A percentile compares a stretch with the other conserved stretches of the same genome.
These are phyloP conservation scores for Stagonosporopsis vannaccii DNA, from an alignment of 2,329 filamentous ascomycete genomes.

Conservation along the genomic window DNA sequence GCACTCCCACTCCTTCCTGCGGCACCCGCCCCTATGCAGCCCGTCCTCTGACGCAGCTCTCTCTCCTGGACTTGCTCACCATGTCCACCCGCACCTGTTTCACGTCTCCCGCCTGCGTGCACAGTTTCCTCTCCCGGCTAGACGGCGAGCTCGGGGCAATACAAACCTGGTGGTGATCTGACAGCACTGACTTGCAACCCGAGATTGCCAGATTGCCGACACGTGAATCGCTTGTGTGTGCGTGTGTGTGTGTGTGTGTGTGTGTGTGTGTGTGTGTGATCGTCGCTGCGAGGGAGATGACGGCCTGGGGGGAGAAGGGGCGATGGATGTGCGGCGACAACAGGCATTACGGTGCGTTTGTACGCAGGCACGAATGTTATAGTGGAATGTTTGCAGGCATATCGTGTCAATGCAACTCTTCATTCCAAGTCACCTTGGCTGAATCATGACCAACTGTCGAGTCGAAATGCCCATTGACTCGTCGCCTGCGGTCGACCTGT, in stretches of 20 bases:
- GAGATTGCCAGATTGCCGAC: conserved; percentile 20
- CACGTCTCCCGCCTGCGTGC: conserved; percentile 2
- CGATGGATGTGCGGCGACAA: too few relatives aligned
- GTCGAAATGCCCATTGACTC: background rate
- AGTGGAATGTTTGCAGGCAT: background rate
- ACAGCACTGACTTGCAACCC: conserved; percentile 9
- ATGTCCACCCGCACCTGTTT: conserved; percentile 1
- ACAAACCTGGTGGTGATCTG: conserved; percentile 11
- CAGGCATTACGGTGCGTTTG: too few relatives aligned
- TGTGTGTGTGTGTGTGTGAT: background rate
- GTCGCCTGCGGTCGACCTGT: background rate
- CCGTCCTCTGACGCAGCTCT: background rate
- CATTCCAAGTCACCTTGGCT: background rate
- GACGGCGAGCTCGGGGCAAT: background rate
- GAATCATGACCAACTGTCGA: too few relatives aligned
- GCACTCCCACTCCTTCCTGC: background rate
- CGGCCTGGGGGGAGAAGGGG: too few relatives aligned
- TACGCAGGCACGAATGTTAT: too few relatives aligned
- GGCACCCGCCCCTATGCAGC: background rate
- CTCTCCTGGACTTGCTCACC: too few relatives aligned
- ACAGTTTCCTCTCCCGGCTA: background rate
- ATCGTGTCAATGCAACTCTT: background rate
- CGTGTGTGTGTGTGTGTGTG: too few relatives aligned
- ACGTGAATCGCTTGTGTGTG: conserved; percentile 3
- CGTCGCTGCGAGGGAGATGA: background rate